Evolutionary conservation across 495 filamentous ascomycete species (phyloP), one percentile per base, ranked within the genome.

Genomic region (Cudoniella acicularis): DNA sequence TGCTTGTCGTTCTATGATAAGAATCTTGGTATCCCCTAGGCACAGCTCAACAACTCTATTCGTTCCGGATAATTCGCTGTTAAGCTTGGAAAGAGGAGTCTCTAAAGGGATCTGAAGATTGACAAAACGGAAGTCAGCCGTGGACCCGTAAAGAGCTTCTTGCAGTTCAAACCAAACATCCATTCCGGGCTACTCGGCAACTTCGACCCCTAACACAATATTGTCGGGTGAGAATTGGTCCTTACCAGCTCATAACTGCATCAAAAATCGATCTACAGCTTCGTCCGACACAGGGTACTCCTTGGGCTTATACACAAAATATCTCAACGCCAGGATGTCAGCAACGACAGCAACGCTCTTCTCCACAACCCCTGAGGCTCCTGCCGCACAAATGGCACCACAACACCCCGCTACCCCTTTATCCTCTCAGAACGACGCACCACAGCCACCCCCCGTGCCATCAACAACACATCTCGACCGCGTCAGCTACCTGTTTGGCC

Each of bases 401-500:
- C 22, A 53, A 21, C 10, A n/a, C 20, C 43, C 21, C 55, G 25
- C 18, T 23, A 9, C 22, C 40, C 40, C 47, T 23, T 27, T 21
- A 3, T 40, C 11, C 13, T 18, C 4, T 53, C 82, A 82, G 60
- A 85, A 86, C 47, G 83, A 83, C 20, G 83, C 51, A 18, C 52
- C 52, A 47, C 22, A 52, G 3, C 36, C 52, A 16, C 51, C 60
- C n/a, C 52, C 60, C 2, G 16, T 42, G 1, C 60, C 50, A 50
- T 62, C 21, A 45, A 63, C 21, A 60, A 67, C 68, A 48, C 69
- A 73, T 13, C 73, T 80, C 16, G 75, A 78, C 47, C 67, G 69
- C 2, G 73, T 82, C 60, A 72, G 72, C 61, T 84, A 79, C 57
- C 76, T 84, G 36, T 84, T 84, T 55, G 81, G 83, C 52, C 69